Base-by-base conservation (phyloP, 192 early-diverging fungal species). In the Backusella westeae region DNA sequence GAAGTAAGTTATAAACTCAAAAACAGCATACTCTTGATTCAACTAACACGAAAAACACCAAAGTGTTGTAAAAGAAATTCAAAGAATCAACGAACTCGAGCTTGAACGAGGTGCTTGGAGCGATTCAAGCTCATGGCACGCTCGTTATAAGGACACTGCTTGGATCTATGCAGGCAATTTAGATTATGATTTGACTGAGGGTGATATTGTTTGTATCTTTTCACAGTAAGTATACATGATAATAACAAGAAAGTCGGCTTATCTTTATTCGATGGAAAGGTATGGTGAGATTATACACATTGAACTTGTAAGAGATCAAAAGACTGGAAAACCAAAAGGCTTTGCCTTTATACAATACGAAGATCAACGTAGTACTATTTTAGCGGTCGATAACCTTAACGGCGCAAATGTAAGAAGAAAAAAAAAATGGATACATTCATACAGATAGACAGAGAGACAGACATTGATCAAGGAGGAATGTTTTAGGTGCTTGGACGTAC, bases 321-420 rank as follows among this genome's bases (percentile, higher is more conserved):
- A 93, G 35, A 96, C 96, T 2, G 96, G 96, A 29, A 91, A 93
- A 77, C 89, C 91, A 53, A 93, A 91, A 67, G 97, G 97, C 6
- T 97, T 89, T 83, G 90, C 87, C 6, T 98, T 98, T 78, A 73
- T 98, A 21, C 93, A 94, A 76, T 98, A 96, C 83, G 93, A 96
- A 76, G 96, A 98, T 87, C 96, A 98, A 79, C 81, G 93, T 68
- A 92, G 90, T 69, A 98, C 96, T 4, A 82, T 96, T 1, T 85
- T 99, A 41, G 95, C 96, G 0, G 97, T 99, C 6, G 97, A 99
- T 84, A 99, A 99, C 82, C 87, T 99, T 39, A 96, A 96, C 80
- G 96, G 96, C 7, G 82, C 82, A 52, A 86, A 90, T 80, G 87
- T 89, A 82, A 78, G 19, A 39, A 72, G 72, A 7, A 12, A 73